These are phyloP conservation scores for Pugionium cornutum DNA, from an alignment of 345 rosid genomes.

Conservation along the genomic window DNA sequence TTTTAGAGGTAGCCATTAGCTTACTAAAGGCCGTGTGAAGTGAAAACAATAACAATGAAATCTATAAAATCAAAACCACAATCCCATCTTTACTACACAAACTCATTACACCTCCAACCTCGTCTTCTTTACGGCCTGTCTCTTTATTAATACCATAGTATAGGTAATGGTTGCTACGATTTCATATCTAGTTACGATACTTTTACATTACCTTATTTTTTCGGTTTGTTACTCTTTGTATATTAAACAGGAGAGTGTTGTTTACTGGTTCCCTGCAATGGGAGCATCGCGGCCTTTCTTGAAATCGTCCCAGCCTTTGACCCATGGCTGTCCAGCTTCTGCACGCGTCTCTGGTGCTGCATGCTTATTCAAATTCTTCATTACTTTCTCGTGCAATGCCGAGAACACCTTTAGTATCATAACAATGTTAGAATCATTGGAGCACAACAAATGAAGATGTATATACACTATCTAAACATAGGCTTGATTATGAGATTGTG, in stretches of 20 bases:
- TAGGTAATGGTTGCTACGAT: background rate
- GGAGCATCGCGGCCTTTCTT: conserved; percentile 45
- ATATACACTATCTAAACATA: background rate
- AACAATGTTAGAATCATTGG: background rate
- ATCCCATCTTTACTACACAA: background rate
- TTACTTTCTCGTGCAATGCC: conserved; percentile 62
- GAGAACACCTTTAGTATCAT: conserved; percentile 58
- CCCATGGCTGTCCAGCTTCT: conserved; percentile 43
- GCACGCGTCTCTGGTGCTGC: conserved; percentile 46
- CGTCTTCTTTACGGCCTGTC: conserved; percentile 5
- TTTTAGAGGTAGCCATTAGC: no score
- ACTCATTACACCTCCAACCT: background rate
- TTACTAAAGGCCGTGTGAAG: no score
- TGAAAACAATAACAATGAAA: no score
- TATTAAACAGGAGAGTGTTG: background rate
- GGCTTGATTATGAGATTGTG: background rate
- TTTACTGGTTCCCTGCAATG: conserved; percentile 40
- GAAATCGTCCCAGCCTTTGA: conserved; percentile 48
- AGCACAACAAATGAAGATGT: background rate
- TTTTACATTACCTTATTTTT: background rate
- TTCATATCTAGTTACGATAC: conserved; percentile 22
- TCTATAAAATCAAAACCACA: no score
- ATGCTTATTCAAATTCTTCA: conserved; percentile 45
- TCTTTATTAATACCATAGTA: conserved; percentile 27
- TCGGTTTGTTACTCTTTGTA: conserved; percentile 6